Conservation (phyloP, 2,329 filamentous ascomycete species). For the Elsinoe necatrix region DNA sequence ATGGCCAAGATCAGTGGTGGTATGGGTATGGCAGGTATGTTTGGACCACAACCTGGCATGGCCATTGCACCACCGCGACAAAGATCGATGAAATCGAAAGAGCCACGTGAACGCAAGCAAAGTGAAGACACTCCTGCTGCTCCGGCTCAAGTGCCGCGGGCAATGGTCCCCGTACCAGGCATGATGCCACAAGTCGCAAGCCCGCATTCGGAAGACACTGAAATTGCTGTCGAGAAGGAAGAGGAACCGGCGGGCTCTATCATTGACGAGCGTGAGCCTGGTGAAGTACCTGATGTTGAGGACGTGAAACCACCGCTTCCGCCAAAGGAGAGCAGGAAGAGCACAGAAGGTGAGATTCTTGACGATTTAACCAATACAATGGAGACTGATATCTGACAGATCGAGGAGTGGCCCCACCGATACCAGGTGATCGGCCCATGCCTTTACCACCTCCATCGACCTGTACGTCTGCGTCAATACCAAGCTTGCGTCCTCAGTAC, state of each 20-base stretch:
- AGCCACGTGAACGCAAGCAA: conserved; percentile 28
- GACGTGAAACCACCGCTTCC: conserved; percentile 40
- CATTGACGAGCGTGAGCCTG: conserved; percentile 35
- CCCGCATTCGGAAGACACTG: conserved; percentile 37
- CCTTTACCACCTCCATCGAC: conserved; percentile 37
- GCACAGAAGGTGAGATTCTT: conserved; percentile 38
- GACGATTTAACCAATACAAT: neutral
- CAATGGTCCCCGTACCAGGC: conserved; percentile 55
- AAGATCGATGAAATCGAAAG: conserved; percentile 32
- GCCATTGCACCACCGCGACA: conserved; percentile 50
- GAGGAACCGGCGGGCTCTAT: conserved; percentile 38
- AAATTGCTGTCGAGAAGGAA: conserved; percentile 44
- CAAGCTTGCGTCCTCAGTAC: neutral
- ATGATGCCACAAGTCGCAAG: conserved; percentile 50
- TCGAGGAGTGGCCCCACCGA: conserved; percentile 25
- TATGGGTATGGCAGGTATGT: conserved; percentile 95
- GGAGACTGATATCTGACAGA: conserved; percentile 21
- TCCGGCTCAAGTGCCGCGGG: conserved; percentile 35
- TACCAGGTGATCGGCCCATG: conserved; percentile 32
- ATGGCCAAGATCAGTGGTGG: conserved; percentile 99
- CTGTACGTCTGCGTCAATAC: conserved; percentile 27
- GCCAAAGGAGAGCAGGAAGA: conserved; percentile 33
- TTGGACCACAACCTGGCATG: conserved; percentile 62
- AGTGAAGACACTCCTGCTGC: conserved; percentile 28
- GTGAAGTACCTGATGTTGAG: conserved; percentile 48